These are phyloP conservation scores for Brassica nigra DNA, from an alignment of 345 rosid genomes.

Conservation along the genomic window DNA sequence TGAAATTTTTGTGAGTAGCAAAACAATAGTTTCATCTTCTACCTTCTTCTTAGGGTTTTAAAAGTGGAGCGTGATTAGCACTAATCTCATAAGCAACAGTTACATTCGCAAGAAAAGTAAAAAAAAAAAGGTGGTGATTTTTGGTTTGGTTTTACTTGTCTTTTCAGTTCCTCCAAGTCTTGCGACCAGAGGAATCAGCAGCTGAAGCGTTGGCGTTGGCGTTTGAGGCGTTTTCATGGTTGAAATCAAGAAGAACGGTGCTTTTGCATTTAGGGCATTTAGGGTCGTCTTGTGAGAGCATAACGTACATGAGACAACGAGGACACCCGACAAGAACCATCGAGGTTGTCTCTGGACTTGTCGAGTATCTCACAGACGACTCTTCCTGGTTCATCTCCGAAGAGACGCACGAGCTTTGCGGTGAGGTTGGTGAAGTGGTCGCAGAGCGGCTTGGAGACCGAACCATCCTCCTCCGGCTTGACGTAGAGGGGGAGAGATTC, in stretches of 20 bases:
- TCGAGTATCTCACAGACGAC: slow-evolving; percentile 43
- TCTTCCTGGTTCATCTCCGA: slow-evolving; percentile 73
- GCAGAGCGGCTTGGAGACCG: slow-evolving; percentile 71
- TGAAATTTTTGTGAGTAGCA: background rate
- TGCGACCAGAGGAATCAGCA: slow-evolving; percentile 33
- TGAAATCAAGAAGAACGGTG: slow-evolving; percentile 83
- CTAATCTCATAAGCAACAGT: slow-evolving; percentile 42
- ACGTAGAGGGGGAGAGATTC: slow-evolving; percentile 83
- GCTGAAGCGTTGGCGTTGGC: slow-evolving; percentile 31
- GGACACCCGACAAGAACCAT: slow-evolving; percentile 97
- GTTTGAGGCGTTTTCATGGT: slow-evolving; percentile 48
- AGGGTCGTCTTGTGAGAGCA: slow-evolving; percentile 81
- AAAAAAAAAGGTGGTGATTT: background rate
- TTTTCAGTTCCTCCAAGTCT: slow-evolving; percentile 38
- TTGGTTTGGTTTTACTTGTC: slow-evolving; percentile 40
- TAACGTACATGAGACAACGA: slow-evolving; percentile 89
- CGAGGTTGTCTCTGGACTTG: slow-evolving; percentile 90
- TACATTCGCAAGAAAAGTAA: slow-evolving; percentile 23
- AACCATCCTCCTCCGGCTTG: slow-evolving; percentile 40
- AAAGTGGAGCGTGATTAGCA: slow-evolving; percentile 71
- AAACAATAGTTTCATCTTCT: slow-evolving; percentile 37
- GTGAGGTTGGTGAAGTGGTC: slow-evolving; percentile 74
- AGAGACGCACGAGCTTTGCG: slow-evolving; percentile 91
- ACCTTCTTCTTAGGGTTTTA: slow-evolving; percentile 24
- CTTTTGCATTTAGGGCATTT: slow-evolving; percentile 91